Percentiles rank a stretch among this genome's conserved stretches.
Evolutionary conservation across 441 rosid species (phyloP).

Genomic region (Mallotus japonicus): DNA sequence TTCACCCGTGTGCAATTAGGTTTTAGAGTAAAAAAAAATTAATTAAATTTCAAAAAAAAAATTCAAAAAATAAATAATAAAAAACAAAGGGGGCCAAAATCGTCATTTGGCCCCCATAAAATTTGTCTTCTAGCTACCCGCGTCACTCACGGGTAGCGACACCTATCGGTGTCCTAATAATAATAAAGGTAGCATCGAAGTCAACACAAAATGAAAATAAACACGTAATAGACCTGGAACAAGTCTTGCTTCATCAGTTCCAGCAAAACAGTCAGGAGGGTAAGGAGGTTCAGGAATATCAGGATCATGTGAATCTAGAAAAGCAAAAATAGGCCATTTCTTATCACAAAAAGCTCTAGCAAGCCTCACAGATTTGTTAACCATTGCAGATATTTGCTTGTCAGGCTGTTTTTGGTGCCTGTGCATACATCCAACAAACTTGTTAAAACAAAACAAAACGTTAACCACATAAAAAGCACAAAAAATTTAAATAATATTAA

Average conservation of each 20-base stretch:
- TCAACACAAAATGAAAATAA: constrained; percentile 23
- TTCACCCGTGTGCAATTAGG: no score
- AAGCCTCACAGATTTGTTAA: constrained; percentile 59
- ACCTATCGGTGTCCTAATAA: no score
- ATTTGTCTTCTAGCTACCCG: no score
- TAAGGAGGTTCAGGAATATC: constrained; percentile 77
- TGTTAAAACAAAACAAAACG: constrained; percentile 10
- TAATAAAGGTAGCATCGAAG: background rate
- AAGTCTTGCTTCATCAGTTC: constrained; percentile 71
- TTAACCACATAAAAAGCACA: background rate
- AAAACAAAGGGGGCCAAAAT: no score
- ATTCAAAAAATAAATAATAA: no score
- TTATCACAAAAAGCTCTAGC: constrained; percentile 57
- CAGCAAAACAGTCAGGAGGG: constrained; percentile 79
- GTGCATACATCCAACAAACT: background rate
- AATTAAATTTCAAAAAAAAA: no score
- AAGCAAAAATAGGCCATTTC: constrained; percentile 83
- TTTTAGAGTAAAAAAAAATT: no score
- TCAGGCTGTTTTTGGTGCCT: constrained; percentile 74
- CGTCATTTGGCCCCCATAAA: no score
- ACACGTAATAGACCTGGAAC: constrained; percentile 43
- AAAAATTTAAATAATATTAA: background rate
- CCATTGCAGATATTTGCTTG: constrained; percentile 70
- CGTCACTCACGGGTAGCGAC: no score
- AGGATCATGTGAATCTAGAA: constrained; percentile 78